These are phyloP conservation scores for Solanum clarkiae DNA, from an alignment of 257 asterid species.

Conservation along the genomic window DNA sequence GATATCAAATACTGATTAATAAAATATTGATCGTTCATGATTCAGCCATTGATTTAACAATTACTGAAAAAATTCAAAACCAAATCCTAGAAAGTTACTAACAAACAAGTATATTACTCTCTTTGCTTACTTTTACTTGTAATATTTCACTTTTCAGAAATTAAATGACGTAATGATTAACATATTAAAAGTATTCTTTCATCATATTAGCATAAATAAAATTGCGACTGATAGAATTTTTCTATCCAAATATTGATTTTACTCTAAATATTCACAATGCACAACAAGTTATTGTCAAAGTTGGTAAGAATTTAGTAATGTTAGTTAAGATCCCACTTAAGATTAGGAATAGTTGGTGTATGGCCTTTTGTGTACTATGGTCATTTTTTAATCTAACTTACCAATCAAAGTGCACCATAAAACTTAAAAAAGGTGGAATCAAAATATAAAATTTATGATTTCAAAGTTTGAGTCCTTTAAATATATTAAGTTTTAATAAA, in stretches of 20 bases:
- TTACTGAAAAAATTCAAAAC: neutral
- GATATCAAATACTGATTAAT: no score
- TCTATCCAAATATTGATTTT: neutral
- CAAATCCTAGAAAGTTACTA: neutral
- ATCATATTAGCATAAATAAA: fast-evolving
- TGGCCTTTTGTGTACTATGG: neutral
- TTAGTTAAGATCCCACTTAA: neutral
- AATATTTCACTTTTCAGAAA: fast-evolving
- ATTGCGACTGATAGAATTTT: fast-evolving
- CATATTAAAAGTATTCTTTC: fast-evolving
- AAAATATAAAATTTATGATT: neutral
- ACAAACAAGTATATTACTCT: neutral
- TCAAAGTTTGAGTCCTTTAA: neutral
- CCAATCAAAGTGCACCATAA: neutral
- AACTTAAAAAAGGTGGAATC: neutral
- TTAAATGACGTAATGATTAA: fast-evolving
- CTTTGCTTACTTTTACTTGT: neutral
- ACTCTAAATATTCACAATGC: neutral
- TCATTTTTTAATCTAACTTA: neutral
- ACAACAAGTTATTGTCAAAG: neutral
- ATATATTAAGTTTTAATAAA: no score
- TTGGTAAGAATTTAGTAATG: neutral
- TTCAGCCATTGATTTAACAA: neutral
- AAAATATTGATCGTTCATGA: neutral
- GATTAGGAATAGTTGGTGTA: neutral